phyloP scores from a whole-genome alignment of 768 basidiomycete genomes.

The Mycena rebaudengoi region DNA sequence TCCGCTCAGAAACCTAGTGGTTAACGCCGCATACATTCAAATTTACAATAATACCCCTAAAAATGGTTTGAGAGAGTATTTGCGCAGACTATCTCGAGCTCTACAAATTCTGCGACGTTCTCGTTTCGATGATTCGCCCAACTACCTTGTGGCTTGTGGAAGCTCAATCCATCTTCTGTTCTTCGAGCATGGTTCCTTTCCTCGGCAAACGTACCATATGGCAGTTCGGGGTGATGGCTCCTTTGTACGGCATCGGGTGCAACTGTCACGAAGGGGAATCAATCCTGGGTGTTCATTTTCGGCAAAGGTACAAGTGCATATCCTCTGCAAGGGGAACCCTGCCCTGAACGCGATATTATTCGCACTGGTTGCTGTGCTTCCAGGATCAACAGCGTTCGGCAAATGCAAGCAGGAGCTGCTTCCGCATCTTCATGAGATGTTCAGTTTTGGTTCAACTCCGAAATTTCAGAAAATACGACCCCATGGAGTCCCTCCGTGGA shows the following conservation, averaged over 20 bases:
- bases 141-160: constrained; percentile 22
- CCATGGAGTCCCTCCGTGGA: too few species aligned
- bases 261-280: constrained; percentile 46
- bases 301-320: constrained; percentile 33
- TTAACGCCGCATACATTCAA: too few species aligned
- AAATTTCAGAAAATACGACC: too few species aligned
- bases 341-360: constrained; percentile 27
- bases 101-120: too few species aligned
- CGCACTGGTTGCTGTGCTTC: constrained; percentile 36
- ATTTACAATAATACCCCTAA: too few species aligned
- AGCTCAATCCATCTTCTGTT: constrained; percentile 48
- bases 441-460: too few species aligned
- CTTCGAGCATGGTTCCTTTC: constrained; percentile 46
- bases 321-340: constrained; percentile 33
- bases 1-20: too few species aligned
- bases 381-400: constrained; percentile 39
- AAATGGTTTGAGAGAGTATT: too few species aligned
- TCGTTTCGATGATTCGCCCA: too few species aligned
- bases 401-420: constrained; percentile 39
- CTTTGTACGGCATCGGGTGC: constrained; percentile 60
- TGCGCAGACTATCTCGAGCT: too few species aligned
- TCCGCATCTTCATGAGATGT: constrained; percentile 37
- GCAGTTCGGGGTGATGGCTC: constrained; percentile 38
- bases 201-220: constrained; percentile 32
- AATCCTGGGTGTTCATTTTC: constrained; percentile 39